phyloP scores from a whole-genome alignment of 257 asterid species.

The Scutellaria minor region DNA sequence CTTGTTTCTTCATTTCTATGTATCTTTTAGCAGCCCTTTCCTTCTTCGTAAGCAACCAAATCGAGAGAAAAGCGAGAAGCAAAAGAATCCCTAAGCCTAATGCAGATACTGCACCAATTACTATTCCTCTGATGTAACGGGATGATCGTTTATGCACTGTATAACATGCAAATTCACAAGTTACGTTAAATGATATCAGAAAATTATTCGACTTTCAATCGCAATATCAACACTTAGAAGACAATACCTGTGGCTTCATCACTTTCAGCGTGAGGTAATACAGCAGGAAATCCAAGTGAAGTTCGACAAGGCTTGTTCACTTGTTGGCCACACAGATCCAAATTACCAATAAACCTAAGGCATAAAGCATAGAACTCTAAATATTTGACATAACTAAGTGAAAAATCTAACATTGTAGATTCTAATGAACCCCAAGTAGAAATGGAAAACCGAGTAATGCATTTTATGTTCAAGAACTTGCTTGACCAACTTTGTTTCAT shows the following conservation, averaged over 20 bases:
- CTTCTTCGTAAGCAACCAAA: conserved; percentile 75
- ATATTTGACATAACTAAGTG: background rate
- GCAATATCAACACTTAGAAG: background rate
- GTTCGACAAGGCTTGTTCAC: conserved; percentile 87
- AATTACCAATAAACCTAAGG: conserved; percentile 87
- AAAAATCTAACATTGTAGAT: background rate
- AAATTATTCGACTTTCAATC: background rate
- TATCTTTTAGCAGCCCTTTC: conserved; percentile 83
- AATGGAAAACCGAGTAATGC: background rate
- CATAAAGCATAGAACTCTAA: conserved; percentile 37
- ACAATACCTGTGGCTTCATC: conserved; percentile 75
- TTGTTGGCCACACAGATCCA: conserved; percentile 98
- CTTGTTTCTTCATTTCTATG: conserved; percentile 91
- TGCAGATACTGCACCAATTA: conserved; percentile 79
- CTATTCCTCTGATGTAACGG: conserved; percentile 72
- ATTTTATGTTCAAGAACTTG: background rate
- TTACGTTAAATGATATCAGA: background rate
- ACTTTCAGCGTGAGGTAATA: conserved; percentile 88
- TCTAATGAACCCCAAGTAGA: background rate
- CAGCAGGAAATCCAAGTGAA: conserved; percentile 96
- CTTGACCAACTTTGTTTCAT: conserved; percentile 9
- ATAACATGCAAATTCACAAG: conserved; percentile 18
- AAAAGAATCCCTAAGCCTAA: conserved; percentile 65
- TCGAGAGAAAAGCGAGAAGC: conserved; percentile 71
- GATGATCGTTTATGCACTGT: conserved; percentile 74